These are phyloP conservation scores for Acanthamoeba culbertsoni DNA, from an alignment of 208 protist species.

Conservation along the genomic window DNA sequence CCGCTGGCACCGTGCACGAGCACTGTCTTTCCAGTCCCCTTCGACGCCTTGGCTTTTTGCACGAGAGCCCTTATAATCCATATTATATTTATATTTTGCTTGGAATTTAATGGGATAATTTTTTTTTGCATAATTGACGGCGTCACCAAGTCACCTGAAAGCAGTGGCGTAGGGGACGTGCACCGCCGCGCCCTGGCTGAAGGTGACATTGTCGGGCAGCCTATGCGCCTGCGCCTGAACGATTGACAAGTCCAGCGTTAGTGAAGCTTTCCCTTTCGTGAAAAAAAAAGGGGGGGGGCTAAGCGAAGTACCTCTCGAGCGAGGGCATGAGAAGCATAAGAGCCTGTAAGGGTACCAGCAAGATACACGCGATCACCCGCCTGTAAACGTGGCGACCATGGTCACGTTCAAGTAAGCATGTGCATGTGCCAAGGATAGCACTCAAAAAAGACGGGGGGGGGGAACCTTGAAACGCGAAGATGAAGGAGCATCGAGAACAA, in stretches of 20 bases:
- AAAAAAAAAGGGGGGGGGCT: too few relatives aligned
- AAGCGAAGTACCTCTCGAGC: slow-evolving; percentile 24
- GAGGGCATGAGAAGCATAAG: slow-evolving; percentile 7
- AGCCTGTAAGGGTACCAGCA: not conserved
- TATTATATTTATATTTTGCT: too few relatives aligned
- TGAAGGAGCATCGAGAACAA: not conserved
- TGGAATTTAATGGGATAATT: too few relatives aligned
- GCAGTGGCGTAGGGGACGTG: slow-evolving; percentile 52
- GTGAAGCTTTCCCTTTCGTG: too few relatives aligned
- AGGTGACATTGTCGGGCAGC: not conserved
- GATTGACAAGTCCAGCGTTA: not conserved
- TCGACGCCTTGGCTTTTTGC: not conserved
- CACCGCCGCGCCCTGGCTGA: not conserved
- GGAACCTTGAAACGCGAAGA: not conserved
- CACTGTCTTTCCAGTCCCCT: not conserved
- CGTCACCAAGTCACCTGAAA: not conserved
- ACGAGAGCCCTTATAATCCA: not conserved
- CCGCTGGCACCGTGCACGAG: slow-evolving; percentile 35
- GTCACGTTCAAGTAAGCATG: not conserved
- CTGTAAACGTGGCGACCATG: not conserved
- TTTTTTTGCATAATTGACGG: too few relatives aligned
- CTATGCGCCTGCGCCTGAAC: not conserved
- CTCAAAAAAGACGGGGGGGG: too few relatives aligned
- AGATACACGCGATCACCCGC: slow-evolving; percentile 14
- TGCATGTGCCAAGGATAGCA: not conserved